Evolutionary conservation across 306 rosid species (phyloP).

Genomic region (Corylus americana): DNA sequence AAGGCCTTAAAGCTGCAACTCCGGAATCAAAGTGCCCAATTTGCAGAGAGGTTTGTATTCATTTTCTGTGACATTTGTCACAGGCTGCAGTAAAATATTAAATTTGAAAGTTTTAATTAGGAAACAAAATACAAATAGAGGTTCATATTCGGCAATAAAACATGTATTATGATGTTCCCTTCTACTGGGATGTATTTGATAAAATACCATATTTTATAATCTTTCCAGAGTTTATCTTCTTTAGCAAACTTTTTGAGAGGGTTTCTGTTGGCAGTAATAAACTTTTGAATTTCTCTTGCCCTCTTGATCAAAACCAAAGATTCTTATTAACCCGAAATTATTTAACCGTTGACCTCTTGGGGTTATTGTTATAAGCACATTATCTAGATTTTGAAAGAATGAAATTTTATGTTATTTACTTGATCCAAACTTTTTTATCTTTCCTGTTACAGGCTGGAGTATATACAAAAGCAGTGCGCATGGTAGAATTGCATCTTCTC

Average conservation of each 20-base stretch:
- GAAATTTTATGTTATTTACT: not conserved
- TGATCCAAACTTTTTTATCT: not conserved
- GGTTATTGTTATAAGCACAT: too few species aligned
- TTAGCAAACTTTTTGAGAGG: not conserved
- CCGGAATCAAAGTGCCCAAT: constrained; percentile 69
- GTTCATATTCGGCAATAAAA: not conserved
- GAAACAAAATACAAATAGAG: too few species aligned
- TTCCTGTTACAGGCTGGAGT: constrained; percentile 58
- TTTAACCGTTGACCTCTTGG: not conserved
- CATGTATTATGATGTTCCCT: not conserved
- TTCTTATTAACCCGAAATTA: not conserved
- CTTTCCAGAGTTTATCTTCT: not conserved
- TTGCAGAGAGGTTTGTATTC: constrained; percentile 86
- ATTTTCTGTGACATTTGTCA: not conserved
- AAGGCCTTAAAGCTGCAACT: constrained; percentile 73
- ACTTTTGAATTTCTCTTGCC: not conserved
- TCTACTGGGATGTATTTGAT: not conserved
- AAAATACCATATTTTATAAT: not conserved
- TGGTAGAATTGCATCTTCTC: constrained; percentile 75
- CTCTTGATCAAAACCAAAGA: not conserved
- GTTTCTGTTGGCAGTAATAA: not conserved
- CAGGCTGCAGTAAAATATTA: too few species aligned
- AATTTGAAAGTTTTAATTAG: too few species aligned
- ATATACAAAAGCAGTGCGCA: constrained; percentile 59
- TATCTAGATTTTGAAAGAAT: not conserved